phyloP scores from a whole-genome alignment of 2,329 filamentous ascomycete genomes.

The Mycogone perniciosa region DNA sequence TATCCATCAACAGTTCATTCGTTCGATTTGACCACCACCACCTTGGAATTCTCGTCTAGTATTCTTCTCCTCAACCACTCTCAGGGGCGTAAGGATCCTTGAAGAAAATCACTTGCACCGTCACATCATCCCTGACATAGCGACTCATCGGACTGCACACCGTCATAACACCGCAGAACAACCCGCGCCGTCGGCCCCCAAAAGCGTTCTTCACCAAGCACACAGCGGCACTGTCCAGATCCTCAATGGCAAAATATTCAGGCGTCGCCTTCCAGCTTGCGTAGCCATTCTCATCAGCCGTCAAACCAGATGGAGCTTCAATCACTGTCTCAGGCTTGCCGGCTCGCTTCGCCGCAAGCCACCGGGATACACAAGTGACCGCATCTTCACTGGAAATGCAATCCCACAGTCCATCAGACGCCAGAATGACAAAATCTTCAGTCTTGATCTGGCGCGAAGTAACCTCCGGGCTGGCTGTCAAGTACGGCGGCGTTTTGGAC shows the following conservation, averaged over 20 bases:
- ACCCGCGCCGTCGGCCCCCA: conserved; percentile 66
- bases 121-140: conserved; percentile 64
- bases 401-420: conserved; percentile 15
- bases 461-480: conserved; percentile 11
- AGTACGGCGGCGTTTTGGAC: conserved; percentile 22
- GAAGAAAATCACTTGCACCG: conserved; percentile 74
- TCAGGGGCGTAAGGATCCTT: conserved; percentile 13
- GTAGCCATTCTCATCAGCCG: conserved; percentile 17
- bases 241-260: conserved; percentile 65
- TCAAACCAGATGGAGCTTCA: conserved; percentile 13
- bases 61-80: neutral
- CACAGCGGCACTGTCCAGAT: conserved; percentile 69
- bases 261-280: conserved; percentile 21
- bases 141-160: conserved; percentile 65
- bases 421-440: conserved; percentile 15
- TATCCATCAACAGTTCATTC: too few relatives aligned
- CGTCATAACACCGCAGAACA: conserved; percentile 67
- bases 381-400: conserved; percentile 13
- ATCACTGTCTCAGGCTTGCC: conserved; percentile 20
- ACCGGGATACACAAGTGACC: conserved; percentile 11
- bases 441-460: conserved; percentile 5
- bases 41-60: too few relatives aligned
- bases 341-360: conserved; percentile 11
- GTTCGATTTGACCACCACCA: too few relatives aligned
- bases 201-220: conserved; percentile 76